Evolutionary conservation across 768 basidiomycete species (phyloP).

Genomic region (Lyophyllum decastes): DNA sequence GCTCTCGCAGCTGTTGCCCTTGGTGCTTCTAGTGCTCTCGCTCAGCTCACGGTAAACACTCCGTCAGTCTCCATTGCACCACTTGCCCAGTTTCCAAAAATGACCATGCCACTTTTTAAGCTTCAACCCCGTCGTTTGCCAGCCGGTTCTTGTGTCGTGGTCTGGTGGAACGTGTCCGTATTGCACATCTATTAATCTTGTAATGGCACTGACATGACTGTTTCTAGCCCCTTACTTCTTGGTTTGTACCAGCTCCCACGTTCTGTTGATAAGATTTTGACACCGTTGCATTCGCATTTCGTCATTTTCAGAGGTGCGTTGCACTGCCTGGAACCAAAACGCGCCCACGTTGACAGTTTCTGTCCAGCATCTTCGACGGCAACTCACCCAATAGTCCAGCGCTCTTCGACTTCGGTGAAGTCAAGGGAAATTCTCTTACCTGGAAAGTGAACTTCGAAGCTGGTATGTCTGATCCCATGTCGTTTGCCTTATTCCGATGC

Average conservation of each 20-base stretch:
- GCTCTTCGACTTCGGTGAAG: constrained; percentile 46
- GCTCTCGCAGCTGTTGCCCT: constrained; percentile 41
- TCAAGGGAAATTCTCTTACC: constrained; percentile 40
- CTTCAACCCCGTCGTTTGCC: constrained; percentile 51
- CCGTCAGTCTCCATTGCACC: constrained; percentile 51
- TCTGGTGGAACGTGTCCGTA: constrained; percentile 55
- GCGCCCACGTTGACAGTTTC: neutral
- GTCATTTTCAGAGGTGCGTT: constrained; percentile 37
- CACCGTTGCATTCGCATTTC: constrained; percentile 1
- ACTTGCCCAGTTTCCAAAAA: neutral
- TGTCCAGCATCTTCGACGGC: constrained; percentile 56
- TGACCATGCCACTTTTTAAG: constrained; percentile 31
- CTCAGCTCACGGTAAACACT: constrained; percentile 59
- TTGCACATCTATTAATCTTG: neutral
- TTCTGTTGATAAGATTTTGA: constrained; percentile 1
- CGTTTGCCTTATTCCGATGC: neutral
- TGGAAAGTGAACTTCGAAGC: constrained; percentile 56
- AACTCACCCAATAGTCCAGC: constrained; percentile 41
- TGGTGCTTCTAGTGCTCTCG: constrained; percentile 41
- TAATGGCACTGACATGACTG: constrained; percentile 13
- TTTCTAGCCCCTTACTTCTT: constrained; percentile 60
- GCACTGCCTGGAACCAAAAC: neutral
- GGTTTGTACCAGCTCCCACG: constrained; percentile 42
- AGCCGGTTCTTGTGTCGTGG: constrained; percentile 58
- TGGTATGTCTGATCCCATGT: constrained; percentile 32